Evolutionary conservation across 495 filamentous ascomycete genomes (phyloP), one percentile per base, ranked within the genome.

Genomic region (Trichoderma gamsii): DNA sequence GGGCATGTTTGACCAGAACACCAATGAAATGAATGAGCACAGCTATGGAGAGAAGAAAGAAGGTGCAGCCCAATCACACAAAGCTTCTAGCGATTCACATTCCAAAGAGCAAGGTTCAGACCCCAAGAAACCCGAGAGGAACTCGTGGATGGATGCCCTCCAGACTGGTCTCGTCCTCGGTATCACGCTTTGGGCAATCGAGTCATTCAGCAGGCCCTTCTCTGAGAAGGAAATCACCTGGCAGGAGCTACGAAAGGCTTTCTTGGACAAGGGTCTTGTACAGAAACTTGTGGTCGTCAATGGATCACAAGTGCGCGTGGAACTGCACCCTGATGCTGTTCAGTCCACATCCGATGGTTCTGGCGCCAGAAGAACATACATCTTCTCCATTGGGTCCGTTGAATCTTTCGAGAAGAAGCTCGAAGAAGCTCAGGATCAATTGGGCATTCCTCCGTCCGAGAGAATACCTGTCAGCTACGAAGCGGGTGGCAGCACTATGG

Each of bases 241-340:
- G 91, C 94, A 99, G 81, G 96, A 98, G 77, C 91, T 98, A 76
- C 83, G 89, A 59, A 90, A 87, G 70, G 93, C 92, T 49, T 98
- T 96, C 82, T 83, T 99, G 61, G 93, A 97, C 76, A 96, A 94
- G 79, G 95, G 95, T 51, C 84, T 99, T 63, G 96, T 99, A 29
- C 90, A 97, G 79, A 97, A 91, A 82, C 83, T 99, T 76, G 88
- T 96, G 56, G 80, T 95, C 69, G 90, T 91, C 67, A 79, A 83
- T 66, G 86, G 85, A 69, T 32, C 27, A n/a, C 81, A 84, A 32
- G 95, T 97, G 59, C 86, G 88, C 52, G 92, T 97, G 65, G 87
- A 95, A 68, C 85, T 98, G 66, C 86, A 96, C 76, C 88, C 88
- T 51, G 92, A 97, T 67, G 92, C 92, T 65, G 85, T 90, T 2